Base-by-base conservation (phyloP, 495 filamentous ascomycete species). In the Penicillium cataractarum region DNA sequence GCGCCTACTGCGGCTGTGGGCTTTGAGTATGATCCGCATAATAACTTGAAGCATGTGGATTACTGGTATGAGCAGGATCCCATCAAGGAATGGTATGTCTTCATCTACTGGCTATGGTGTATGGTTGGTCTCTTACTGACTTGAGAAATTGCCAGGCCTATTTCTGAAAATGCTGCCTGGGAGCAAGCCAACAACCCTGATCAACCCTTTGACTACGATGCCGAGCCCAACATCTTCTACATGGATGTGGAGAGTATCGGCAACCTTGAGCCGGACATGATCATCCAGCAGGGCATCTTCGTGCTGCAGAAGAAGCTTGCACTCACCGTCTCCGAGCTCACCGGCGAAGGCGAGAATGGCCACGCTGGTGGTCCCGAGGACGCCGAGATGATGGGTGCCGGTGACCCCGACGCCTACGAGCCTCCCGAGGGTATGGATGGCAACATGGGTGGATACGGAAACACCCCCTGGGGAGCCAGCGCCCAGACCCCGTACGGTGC, bases 21-120 rank as follows among this genome's bases (percentile, higher is more conserved):
- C 26, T 99, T 98, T 68, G 95, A 99, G 76, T 99, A 99, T 75
- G 95, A 99, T 71, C 95, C 95, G 60, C 89, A 93, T 72, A 99
- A 99, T 76, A 96, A 93, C 74, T 77, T 99, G 49, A 81, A 84
- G 60, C 95, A 99, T 78, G 78, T 92, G 42, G 90, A 96, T 70
- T 86, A 93, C 71, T 99, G 95, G 95, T 97, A 91, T 72, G 95
- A 99, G 82, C 79, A 88, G 69, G 89, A 96, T 82, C 74, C 92
- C 3, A 82, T 82, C 54, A 84, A 86, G 69, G 95, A 99, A 83
- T 99, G 95, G 95, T 97, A 85, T 65, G 91, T 84, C n/a, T 50
- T 52, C 49, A 29, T 37, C 19, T 50, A 31, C 7, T 15, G 6
- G 19, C 27, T 21, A 2, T 17, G 17, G 15, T 42, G 39, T 19